Conservation (phyloP, 805 yeast species). For the Wickerhamomyces pijperi region DNA sequence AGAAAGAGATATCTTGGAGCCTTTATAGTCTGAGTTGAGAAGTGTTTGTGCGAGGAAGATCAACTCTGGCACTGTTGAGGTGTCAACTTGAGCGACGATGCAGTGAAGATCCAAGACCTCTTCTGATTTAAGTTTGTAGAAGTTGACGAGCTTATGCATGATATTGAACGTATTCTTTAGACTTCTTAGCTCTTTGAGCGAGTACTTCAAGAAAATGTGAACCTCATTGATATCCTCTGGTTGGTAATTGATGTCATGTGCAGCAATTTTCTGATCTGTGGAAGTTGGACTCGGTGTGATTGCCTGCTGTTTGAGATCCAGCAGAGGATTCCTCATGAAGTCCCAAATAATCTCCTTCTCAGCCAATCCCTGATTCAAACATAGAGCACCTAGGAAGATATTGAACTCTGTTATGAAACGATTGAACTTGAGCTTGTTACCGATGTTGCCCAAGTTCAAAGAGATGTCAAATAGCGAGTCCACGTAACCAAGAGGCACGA, state of each 20-base stretch:
- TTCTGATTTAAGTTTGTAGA: constrained; percentile 14
- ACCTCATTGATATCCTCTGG: constrained; percentile 33
- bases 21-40: constrained; percentile 9
- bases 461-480: constrained; percentile 11
- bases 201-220: constrained; percentile 35
- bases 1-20: constrained; percentile 13
- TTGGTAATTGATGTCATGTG: constrained; percentile 6
- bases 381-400: constrained; percentile 31
- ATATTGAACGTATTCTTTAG: constrained; percentile 21
- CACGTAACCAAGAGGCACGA: constrained; percentile 19
- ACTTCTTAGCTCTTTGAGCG: constrained; percentile 29
- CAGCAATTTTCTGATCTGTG: no score
- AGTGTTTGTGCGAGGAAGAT: constrained; percentile 7
- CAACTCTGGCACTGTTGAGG: constrained; percentile 9
- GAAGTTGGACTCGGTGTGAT: no score
- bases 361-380: constrained; percentile 24
- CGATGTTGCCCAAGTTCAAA: constrained; percentile 15
- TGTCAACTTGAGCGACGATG: constrained; percentile 3
- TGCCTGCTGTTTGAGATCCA: no score
- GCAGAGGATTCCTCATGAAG: constrained; percentile 14
- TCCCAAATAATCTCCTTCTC: constrained; percentile 31
- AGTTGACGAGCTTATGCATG: constrained; percentile 26
- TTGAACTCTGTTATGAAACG: constrained; percentile 38
- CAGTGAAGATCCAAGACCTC: constrained; percentile 12
- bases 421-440: constrained; percentile 35